Conservation (phyloP, 352 stramenopile genomes). For the Phytophthora rubi region DNA sequence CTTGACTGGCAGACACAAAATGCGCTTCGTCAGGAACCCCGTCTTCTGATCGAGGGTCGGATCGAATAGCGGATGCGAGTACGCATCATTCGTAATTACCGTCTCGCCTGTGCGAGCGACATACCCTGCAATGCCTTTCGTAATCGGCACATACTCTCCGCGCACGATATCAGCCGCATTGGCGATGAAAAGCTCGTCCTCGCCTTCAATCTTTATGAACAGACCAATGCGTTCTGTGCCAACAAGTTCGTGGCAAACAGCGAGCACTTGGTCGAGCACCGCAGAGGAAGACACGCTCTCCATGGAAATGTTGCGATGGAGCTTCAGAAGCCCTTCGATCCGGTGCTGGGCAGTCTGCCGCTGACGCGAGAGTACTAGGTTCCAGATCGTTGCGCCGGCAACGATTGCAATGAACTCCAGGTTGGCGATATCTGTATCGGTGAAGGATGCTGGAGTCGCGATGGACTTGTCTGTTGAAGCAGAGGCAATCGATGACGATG, state of each 20-base stretch:
- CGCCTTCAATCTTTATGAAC: constrained; percentile 74
- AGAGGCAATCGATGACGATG: constrained; percentile 8
- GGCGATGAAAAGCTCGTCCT: constrained; percentile 75
- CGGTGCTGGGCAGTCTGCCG: constrained; percentile 69
- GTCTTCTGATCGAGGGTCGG: constrained; percentile 72
- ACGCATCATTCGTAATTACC: constrained; percentile 74
- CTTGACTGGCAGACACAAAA: constrained; percentile 70
- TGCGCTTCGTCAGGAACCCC: constrained; percentile 62
- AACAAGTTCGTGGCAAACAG: constrained; percentile 76
- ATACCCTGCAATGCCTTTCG: constrained; percentile 71
- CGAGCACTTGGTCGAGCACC: constrained; percentile 65
- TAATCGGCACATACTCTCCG: constrained; percentile 75
- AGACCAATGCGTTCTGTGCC: constrained; percentile 69
- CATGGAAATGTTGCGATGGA: constrained; percentile 80
- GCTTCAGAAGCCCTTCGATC: constrained; percentile 72
- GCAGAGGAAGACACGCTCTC: constrained; percentile 62
- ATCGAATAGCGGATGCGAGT: constrained; percentile 69
- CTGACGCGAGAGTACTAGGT: constrained; percentile 65
- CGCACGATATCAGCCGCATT: constrained; percentile 62
- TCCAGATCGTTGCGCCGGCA: constrained; percentile 71
- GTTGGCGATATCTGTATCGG: constrained; percentile 51
- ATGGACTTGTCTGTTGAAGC: constrained; percentile 3
- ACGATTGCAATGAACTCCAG: constrained; percentile 67
- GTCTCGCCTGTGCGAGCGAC: constrained; percentile 70
- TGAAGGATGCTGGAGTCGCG: constrained; percentile 30